Evolutionary conservation across 1,284 basidiomycete genomes (phyloP), one percentile per base, ranked within the genome.

Genomic region (Sporisorium scitamineum): DNA sequence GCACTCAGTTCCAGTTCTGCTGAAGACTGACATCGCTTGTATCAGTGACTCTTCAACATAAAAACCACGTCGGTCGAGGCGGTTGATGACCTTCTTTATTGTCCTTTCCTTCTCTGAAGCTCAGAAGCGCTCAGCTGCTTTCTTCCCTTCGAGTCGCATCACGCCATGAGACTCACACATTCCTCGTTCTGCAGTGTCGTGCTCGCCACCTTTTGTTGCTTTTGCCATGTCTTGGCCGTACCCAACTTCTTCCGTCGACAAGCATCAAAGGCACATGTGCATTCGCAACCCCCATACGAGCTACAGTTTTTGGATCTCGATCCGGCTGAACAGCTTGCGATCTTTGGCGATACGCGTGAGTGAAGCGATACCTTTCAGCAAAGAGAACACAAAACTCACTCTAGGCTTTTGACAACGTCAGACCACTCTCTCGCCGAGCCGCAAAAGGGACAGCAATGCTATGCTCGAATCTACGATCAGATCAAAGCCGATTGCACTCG

Each of bases 401-500:
- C 20, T 18, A 13, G 20, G 16, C 14, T 39, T 39, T 26, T 5
- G 7, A n/a, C 20, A 45, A 7, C 2, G 9, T 3, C 18, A 58
- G 54, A 42, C 20, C 20, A 2, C 20, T 34, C 32, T 6, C 29
- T 27, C 24, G 5, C 14, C 10, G 20, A 31, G 22, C 9, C 13
- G 3, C 16, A 54, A 26, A 6, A 27, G 3, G 52, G 55, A 9
- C 67, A 60, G 24, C 24, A 45, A 24, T 70, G 68, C 39, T 70
- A 64, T 18, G 54, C 61, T 20, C 27, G 20, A n/a, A 64, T 70
- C 34, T 70, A 66, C 41, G 68, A 70, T 31, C 57, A 54, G 34
- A 58, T 70, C 44, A 65, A 54, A 20, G 34, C 22, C 0, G 63
- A 55, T 18, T 71, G 57, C 22, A 44, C 55, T n/a, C 37, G 20